These are phyloP conservation scores for Fusarium multiceps DNA, from an alignment of 2,329 filamentous ascomycete genomes.

Conservation along the genomic window DNA sequence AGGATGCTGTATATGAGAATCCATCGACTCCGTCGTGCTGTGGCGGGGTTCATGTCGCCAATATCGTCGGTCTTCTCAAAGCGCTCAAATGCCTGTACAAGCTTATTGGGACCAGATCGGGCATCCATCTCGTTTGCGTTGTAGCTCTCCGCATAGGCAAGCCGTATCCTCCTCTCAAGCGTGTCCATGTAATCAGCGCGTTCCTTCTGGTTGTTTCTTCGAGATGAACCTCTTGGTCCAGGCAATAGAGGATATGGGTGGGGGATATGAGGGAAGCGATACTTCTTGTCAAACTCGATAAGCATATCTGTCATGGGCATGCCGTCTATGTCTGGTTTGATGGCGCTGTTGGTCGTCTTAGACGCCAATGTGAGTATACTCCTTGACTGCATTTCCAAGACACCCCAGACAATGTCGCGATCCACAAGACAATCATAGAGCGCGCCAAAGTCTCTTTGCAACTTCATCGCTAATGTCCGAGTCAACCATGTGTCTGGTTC, in stretches of 20 bases:
- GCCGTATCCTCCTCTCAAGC: slow-evolving; percentile 62
- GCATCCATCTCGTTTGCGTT: slow-evolving; percentile 68
- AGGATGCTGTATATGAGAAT: slow-evolving; percentile 69
- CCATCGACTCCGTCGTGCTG: slow-evolving; percentile 69
- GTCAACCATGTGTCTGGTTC: slow-evolving; percentile 69
- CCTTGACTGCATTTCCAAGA: slow-evolving; percentile 68
- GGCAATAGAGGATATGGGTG: slow-evolving; percentile 75
- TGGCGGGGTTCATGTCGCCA: slow-evolving; percentile 63
- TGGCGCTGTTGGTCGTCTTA: slow-evolving; percentile 56
- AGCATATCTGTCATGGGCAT: slow-evolving; percentile 75
- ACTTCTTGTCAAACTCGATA: slow-evolving; percentile 71
- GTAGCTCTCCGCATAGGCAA: slow-evolving; percentile 70
- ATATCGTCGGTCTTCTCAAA: slow-evolving; percentile 67
- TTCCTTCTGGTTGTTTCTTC: slow-evolving; percentile 48
- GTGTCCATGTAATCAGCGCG: slow-evolving; percentile 36
- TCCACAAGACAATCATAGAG: slow-evolving; percentile 79
- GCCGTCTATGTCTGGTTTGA: slow-evolving; percentile 62
- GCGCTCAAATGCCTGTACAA: slow-evolving; percentile 66
- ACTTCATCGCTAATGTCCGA: slow-evolving; percentile 63
- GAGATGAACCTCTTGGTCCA: slow-evolving; percentile 56
- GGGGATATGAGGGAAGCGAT: slow-evolving; percentile 73
- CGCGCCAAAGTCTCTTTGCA: slow-evolving; percentile 75
- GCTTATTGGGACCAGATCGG: slow-evolving; percentile 60
- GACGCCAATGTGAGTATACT: slow-evolving; percentile 74
- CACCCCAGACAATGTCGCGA: slow-evolving; percentile 73